These are phyloP conservation scores for Apiospora arundinis DNA, from an alignment of 2,329 filamentous ascomycete genomes.

Conservation along the genomic window DNA sequence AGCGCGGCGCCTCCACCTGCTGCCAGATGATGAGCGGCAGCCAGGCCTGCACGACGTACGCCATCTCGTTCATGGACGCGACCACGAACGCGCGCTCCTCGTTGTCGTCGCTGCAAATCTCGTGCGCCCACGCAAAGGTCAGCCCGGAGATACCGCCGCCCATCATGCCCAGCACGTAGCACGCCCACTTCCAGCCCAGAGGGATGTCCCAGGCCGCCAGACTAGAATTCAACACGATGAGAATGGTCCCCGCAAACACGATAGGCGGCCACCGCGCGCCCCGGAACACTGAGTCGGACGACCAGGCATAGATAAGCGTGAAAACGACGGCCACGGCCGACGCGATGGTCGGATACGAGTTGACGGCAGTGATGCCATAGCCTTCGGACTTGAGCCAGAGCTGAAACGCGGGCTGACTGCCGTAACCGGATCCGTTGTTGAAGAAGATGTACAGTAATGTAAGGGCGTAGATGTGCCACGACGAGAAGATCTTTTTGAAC, in stretches of 20 bases:
- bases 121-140: constrained; percentile 55
- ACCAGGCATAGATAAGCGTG: constrained; percentile 63
- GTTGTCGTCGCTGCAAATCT: constrained; percentile 57
- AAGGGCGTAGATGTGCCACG: constrained; percentile 69
- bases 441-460: constrained; percentile 66
- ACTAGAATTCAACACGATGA: constrained; percentile 47
- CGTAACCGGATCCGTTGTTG: constrained; percentile 61
- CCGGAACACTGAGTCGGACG: constrained; percentile 47
- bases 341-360: constrained; percentile 60
- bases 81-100: constrained; percentile 72
- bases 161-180: constrained; percentile 62
- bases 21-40: constrained; percentile 71
- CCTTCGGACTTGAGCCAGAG: constrained; percentile 53
- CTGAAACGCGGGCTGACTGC: constrained; percentile 60
- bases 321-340: constrained; percentile 60
- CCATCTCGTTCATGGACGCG: constrained; percentile 71
- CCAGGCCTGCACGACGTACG: constrained; percentile 74
- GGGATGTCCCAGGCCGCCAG: constrained; percentile 54
- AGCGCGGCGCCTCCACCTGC: constrained; percentile 65
- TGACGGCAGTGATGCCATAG: constrained; percentile 49
- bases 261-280: constrained; percentile 70
- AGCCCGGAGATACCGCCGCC: constrained; percentile 53
- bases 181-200: constrained; percentile 66
- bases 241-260: constrained; percentile 56
- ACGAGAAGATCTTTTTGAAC: constrained; percentile 64